Evolutionary conservation across 441 rosid genomes (phyloP).

Genomic region (Adansonia grandidieri): DNA sequence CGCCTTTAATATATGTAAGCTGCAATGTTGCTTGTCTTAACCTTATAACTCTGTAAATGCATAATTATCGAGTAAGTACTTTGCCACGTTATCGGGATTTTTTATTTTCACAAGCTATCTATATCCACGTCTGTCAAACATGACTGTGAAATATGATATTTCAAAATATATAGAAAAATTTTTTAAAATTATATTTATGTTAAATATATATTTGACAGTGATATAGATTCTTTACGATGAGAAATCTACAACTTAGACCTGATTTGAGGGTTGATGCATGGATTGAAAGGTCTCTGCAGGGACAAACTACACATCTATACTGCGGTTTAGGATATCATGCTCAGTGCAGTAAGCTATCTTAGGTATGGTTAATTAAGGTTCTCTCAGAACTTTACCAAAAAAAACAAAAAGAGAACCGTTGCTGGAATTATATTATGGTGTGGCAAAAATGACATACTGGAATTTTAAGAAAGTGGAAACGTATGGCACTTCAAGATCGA

Average conservation of each 20-base stretch:
- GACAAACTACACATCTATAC: not conserved
- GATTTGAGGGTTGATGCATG: not conserved
- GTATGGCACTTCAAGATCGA: not conserved
- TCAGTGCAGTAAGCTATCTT: not conserved
- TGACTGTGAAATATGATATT: too few relatives aligned
- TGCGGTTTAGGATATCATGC: not conserved
- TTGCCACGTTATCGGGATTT: not conserved
- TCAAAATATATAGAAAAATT: too few relatives aligned
- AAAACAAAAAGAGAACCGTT: not conserved
- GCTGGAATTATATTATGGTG: not conserved
- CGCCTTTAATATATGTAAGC: slow-evolving; percentile 14
- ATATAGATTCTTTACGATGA: not conserved
- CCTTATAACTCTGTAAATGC: not conserved
- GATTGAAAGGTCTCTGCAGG: not conserved
- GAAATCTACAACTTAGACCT: not conserved
- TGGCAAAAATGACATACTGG: slow-evolving; percentile 1
- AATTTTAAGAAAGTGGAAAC: not conserved
- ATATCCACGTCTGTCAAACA: too few relatives aligned
- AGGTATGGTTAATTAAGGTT: not conserved
- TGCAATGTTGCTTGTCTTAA: slow-evolving; percentile 7
- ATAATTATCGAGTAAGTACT: slow-evolving; percentile 6
- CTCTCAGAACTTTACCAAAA: not conserved
- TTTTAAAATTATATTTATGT: too few relatives aligned
- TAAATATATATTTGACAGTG: too few relatives aligned
- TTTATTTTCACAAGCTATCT: not conserved